These are phyloP conservation scores for Ulota crispa DNA, from an alignment of 225 moss, liverwort and hornwort genomes.

Conservation along the genomic window DNA sequence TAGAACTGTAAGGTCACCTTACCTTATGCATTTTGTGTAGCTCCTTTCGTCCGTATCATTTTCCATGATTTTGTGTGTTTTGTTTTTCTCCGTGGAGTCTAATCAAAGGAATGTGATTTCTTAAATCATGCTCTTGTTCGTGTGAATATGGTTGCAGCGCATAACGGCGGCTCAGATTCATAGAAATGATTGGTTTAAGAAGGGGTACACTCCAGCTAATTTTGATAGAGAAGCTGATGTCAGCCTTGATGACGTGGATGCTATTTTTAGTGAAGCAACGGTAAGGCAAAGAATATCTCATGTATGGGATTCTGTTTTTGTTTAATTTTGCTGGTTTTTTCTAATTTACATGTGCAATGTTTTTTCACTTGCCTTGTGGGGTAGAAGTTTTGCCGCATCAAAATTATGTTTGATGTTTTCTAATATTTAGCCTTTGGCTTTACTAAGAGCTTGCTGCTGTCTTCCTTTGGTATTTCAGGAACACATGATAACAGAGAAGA, in stretches of 20 bases:
- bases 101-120: neutral
- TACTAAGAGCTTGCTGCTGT: neutral
- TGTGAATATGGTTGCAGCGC: constrained; percentile 46
- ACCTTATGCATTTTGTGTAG: neutral
- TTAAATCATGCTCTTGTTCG: neutral
- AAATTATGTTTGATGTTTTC: neutral
- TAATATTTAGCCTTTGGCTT: neutral
- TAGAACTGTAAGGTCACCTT: constrained; percentile 52
- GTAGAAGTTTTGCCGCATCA: neutral
- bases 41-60: neutral
- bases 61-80: neutral
- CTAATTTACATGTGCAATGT: neutral
- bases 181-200: constrained; percentile 72
- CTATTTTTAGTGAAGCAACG: constrained; percentile 66
- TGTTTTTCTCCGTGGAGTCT: neutral
- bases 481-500: constrained; percentile 66
- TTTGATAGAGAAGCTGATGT: constrained; percentile 65
- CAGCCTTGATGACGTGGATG: constrained; percentile 64
- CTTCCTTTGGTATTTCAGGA: constrained; percentile 33
- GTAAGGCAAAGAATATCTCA: constrained; percentile 34
- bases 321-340: neutral
- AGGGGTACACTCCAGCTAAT: constrained; percentile 65
- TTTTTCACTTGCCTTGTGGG: neutral
- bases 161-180: constrained; percentile 60
- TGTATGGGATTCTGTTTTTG: neutral